A percentile compares a stretch with the other conserved stretches of the same genome.
These are phyloP conservation scores for Malus hybrid DNA, from an alignment of 331 rosid genomes.

Conservation along the genomic window DNA sequence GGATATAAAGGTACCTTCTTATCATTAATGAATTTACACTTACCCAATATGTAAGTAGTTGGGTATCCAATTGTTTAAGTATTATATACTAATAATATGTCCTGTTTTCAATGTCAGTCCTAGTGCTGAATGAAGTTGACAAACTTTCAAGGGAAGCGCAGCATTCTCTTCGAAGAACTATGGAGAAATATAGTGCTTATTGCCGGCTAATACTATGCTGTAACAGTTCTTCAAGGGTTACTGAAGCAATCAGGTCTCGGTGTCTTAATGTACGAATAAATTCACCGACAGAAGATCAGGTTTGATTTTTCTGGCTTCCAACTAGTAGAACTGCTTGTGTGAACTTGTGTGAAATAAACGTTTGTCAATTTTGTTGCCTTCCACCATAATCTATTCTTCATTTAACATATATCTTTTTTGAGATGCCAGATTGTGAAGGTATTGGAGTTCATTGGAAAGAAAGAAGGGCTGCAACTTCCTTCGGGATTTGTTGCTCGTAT, in stretches of 20 bases:
- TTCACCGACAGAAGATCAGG: constrained; percentile 84
- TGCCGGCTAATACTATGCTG: constrained; percentile 90
- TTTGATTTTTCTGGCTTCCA: constrained; percentile 3
- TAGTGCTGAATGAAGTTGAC: constrained; percentile 91
- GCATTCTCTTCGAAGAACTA: constrained; percentile 89
- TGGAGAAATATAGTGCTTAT: constrained; percentile 90
- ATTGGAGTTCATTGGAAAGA: constrained; percentile 70
- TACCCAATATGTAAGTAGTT: not conserved
- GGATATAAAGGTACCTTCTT: constrained; percentile 60
- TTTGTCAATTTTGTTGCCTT: not conserved
- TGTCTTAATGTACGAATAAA: constrained; percentile 84
- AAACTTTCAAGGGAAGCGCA: constrained; percentile 94
- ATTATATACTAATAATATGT: constrained; percentile 10
- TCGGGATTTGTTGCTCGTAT: constrained; percentile 63
- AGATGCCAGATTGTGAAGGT: constrained; percentile 59
- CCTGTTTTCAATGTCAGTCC: constrained; percentile 43
- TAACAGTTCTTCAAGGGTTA: constrained; percentile 93
- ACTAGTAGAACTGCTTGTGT: not conserved
- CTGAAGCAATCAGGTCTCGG: constrained; percentile 95
- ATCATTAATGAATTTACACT: not conserved
- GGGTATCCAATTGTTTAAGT: not conserved
- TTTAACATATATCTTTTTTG: not conserved
- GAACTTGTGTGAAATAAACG: too few relatives aligned
- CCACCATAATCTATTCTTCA: not conserved
- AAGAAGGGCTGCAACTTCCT: constrained; percentile 82